phyloP scores from a whole-genome alignment of 176 grass and related monocot genomes.

The Aegilops umbellulata region DNA sequence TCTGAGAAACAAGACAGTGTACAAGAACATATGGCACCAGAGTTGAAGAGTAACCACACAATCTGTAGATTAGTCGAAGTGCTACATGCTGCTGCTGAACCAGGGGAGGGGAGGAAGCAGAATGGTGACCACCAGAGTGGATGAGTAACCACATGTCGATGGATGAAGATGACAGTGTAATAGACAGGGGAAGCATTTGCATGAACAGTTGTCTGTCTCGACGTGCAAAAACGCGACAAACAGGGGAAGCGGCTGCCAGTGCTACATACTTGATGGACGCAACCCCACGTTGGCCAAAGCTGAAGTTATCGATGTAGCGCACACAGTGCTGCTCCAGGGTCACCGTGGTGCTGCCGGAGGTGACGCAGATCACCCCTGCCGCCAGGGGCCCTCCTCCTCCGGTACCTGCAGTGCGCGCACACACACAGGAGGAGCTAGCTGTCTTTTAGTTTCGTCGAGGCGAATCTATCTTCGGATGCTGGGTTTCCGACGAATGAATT shows the following conservation, averaged over 20 bases:
- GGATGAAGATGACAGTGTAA: constrained; percentile 72
- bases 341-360: constrained; percentile 87
- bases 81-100: too few relatives aligned
- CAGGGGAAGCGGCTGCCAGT: neutral
- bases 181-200: constrained; percentile 16
- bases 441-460: neutral
- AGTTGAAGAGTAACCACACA: too few relatives aligned
- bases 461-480: neutral
- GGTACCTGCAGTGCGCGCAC: neutral
- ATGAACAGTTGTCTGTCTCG: too few relatives aligned
- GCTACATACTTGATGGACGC: constrained; percentile 64
- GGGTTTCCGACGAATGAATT: too few relatives aligned
- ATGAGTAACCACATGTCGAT: constrained; percentile 13
- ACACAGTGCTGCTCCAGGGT: constrained; percentile 89
- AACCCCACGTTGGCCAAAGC: constrained; percentile 71
- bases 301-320: constrained; percentile 87
- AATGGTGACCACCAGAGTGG: too few relatives aligned
- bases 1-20: too few relatives aligned
- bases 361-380: constrained; percentile 60
- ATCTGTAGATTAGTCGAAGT: too few relatives aligned
- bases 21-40: too few relatives aligned
- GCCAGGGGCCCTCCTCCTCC: neutral
- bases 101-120: too few relatives aligned
- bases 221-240: neutral
- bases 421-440: too few relatives aligned